Percentiles rank a stretch among this genome's conserved stretches.
These are phyloP conservation scores for Helicocarpus griseus DNA, from an alignment of 2,329 filamentous ascomycete genomes.

Conservation along the genomic window DNA sequence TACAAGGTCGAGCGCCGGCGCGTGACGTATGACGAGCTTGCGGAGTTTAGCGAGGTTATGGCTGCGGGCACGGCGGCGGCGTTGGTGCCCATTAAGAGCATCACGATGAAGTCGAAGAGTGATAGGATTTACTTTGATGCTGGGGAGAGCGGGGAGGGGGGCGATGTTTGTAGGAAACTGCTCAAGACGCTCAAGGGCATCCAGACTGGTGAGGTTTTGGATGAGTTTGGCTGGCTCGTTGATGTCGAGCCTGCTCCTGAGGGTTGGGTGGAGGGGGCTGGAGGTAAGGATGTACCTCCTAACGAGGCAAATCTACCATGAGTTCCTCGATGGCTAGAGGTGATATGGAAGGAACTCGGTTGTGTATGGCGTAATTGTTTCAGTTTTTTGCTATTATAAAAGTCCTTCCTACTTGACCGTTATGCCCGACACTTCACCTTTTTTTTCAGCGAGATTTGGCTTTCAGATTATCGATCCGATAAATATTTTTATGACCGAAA, in stretches of 20 bases:
- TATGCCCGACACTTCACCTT: too few species aligned
- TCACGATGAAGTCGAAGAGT: constrained; percentile 57
- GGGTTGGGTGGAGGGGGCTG: constrained; percentile 21
- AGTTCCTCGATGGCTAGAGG: background rate
- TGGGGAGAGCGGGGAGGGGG: constrained; percentile 37
- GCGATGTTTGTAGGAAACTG: constrained; percentile 62
- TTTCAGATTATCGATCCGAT: too few species aligned
- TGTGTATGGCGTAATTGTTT: too few species aligned
- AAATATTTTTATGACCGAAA: too few species aligned
- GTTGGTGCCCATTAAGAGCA: constrained; percentile 83
- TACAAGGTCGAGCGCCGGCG: constrained; percentile 73
- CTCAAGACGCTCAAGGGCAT: constrained; percentile 72
- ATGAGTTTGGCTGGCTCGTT: constrained; percentile 63
- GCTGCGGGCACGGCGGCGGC: constrained; percentile 87
- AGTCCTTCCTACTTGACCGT: too few species aligned
- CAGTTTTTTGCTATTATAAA: too few species aligned
- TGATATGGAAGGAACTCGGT: too few species aligned
- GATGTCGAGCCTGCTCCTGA: constrained; percentile 27
- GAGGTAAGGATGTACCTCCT: constrained; percentile 6
- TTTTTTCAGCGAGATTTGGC: too few species aligned
- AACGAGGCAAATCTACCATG: constrained; percentile 22
- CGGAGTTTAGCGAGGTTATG: constrained; percentile 66
- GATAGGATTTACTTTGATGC: constrained; percentile 48
- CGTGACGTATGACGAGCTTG: constrained; percentile 52
- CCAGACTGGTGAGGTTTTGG: constrained; percentile 69